A percentile compares a stretch with the other conserved stretches of the same genome.
These are phyloP conservation scores for Ceratocystis alfenasii DNA, from an alignment of 2,329 filamentous ascomycete genomes.

Conservation along the genomic window DNA sequence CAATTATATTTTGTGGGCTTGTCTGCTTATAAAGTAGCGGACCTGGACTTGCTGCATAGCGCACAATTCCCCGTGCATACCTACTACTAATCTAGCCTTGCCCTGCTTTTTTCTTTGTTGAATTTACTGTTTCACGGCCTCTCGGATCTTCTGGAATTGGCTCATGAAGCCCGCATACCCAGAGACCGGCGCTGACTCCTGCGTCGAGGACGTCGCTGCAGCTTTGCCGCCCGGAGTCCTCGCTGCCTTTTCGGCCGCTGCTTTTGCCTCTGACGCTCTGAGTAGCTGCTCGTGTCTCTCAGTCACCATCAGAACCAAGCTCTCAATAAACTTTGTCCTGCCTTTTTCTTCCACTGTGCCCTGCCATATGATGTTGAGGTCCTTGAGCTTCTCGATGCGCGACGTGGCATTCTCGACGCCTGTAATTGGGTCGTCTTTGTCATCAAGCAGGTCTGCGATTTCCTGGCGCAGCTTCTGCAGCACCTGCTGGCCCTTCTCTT, in stretches of 20 bases:
- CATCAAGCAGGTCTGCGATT: slow-evolving; percentile 53
- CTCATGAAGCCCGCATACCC: slow-evolving; percentile 44
- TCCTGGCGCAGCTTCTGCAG: slow-evolving; percentile 58
- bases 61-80: too few relatives aligned
- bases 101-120: too few relatives aligned
- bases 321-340: slow-evolving; percentile 67
- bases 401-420: slow-evolving; percentile 63
- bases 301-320: slow-evolving; percentile 68
- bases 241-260: slow-evolving; percentile 29
- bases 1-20: not conserved
- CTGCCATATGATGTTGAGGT: slow-evolving; percentile 73
- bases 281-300: slow-evolving; percentile 50
- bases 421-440: slow-evolving; percentile 44
- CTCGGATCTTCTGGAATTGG: slow-evolving; percentile 49
- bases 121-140: slow-evolving; percentile 33
- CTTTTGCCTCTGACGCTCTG: slow-evolving; percentile 39
- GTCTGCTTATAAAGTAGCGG: not conserved
- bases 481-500: slow-evolving; percentile 80
- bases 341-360: slow-evolving; percentile 93
- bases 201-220: slow-evolving; percentile 27
- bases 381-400: slow-evolving; percentile 65
- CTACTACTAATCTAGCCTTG: too few relatives aligned
- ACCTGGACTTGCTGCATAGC: not conserved
- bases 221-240: slow-evolving; percentile 26
- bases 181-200: slow-evolving; percentile 35